Conservation (phyloP, 2,329 filamentous ascomycete genomes). For the Ascocoryne sarcoides region DNA sequence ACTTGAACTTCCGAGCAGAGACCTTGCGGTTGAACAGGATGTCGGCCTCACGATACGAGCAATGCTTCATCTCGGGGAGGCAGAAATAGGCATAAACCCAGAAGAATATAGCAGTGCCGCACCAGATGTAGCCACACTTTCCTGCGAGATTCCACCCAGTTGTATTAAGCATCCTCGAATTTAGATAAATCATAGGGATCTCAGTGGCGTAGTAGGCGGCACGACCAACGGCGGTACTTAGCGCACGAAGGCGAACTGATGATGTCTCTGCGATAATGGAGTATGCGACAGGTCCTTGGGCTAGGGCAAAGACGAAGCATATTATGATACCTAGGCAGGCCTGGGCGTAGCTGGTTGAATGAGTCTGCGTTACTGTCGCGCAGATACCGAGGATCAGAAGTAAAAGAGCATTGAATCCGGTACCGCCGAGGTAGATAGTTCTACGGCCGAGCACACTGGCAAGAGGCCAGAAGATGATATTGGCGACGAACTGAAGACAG, state of each 20-base stretch:
- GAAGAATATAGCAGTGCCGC: slow-evolving; percentile 47
- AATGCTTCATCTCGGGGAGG: slow-evolving; percentile 51
- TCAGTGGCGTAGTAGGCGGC: slow-evolving; percentile 55
- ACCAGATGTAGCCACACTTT: slow-evolving; percentile 53
- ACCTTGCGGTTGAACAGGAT: slow-evolving; percentile 34
- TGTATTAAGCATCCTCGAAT: slow-evolving; percentile 52
- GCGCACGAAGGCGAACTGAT: slow-evolving; percentile 51
- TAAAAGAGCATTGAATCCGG: slow-evolving; percentile 42
- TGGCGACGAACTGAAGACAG: slow-evolving; percentile 50
- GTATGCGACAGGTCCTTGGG: slow-evolving; percentile 55
- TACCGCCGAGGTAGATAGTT: slow-evolving; percentile 55
- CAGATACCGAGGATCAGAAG: slow-evolving; percentile 51
- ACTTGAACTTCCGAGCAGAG: slow-evolving; percentile 35
- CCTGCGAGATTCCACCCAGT: slow-evolving; percentile 39
- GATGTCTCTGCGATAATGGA: slow-evolving; percentile 61
- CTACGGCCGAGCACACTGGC: slow-evolving; percentile 55
- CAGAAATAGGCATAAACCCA: slow-evolving; percentile 40
- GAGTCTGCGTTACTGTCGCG: slow-evolving; percentile 38
- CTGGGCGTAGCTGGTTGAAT: slow-evolving; percentile 41
- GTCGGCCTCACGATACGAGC: slow-evolving; percentile 41
- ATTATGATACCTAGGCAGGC: slow-evolving; percentile 56
- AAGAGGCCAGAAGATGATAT: slow-evolving; percentile 60
- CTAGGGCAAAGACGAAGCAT: slow-evolving; percentile 55
- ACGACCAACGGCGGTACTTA: slow-evolving; percentile 59
- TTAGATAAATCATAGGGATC: slow-evolving; percentile 58